These are phyloP conservation scores for Amphirosellinia nigrospora DNA, from an alignment of 495 filamentous ascomycete species.

Conservation along the genomic window DNA sequence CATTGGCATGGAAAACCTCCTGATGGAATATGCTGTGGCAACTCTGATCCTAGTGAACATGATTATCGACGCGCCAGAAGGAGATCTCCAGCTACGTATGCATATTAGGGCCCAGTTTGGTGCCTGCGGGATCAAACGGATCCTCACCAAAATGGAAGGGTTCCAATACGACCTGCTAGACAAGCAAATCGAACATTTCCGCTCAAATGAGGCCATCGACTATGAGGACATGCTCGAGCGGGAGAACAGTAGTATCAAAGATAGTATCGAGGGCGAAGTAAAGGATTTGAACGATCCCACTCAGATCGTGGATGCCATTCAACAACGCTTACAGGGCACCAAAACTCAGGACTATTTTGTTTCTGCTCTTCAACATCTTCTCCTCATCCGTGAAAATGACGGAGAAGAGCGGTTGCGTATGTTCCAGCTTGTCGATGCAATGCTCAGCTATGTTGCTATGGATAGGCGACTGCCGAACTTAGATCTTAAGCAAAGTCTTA, in stretches of 20 bases:
- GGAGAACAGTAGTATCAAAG: slow-evolving; percentile 87
- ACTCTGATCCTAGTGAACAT: slow-evolving; percentile 96
- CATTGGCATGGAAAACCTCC: slow-evolving; percentile 97
- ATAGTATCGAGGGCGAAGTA: slow-evolving; percentile 86
- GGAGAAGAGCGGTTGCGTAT: slow-evolving; percentile 90
- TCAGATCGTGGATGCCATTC: slow-evolving; percentile 94
- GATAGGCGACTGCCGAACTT: slow-evolving; percentile 94
- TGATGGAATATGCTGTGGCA: slow-evolving; percentile 99
- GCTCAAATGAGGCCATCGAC: slow-evolving; percentile 93
- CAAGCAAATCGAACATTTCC: slow-evolving; percentile 95
- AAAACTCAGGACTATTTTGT: slow-evolving; percentile 94
- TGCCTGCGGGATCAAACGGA: slow-evolving; percentile 92
- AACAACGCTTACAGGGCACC: slow-evolving; percentile 80
- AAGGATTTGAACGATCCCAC: slow-evolving; percentile 93
- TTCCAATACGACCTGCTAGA: slow-evolving; percentile 99
- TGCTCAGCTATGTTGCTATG: slow-evolving; percentile 99
- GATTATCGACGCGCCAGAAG: slow-evolving; percentile 89
- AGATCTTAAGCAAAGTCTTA: slow-evolving; percentile 95
- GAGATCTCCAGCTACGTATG: slow-evolving; percentile 86
- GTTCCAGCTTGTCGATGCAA: slow-evolving; percentile 97
- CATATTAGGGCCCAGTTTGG: slow-evolving; percentile 97
- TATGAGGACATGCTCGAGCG: slow-evolving; percentile 96
- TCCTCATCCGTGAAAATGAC: slow-evolving; percentile 91
- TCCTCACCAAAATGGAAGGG: slow-evolving; percentile 94
- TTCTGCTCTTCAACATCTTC: slow-evolving; percentile 91